phyloP scores from a whole-genome alignment of 2,329 filamentous ascomycete species.

The Xylariaceae sp. region DNA sequence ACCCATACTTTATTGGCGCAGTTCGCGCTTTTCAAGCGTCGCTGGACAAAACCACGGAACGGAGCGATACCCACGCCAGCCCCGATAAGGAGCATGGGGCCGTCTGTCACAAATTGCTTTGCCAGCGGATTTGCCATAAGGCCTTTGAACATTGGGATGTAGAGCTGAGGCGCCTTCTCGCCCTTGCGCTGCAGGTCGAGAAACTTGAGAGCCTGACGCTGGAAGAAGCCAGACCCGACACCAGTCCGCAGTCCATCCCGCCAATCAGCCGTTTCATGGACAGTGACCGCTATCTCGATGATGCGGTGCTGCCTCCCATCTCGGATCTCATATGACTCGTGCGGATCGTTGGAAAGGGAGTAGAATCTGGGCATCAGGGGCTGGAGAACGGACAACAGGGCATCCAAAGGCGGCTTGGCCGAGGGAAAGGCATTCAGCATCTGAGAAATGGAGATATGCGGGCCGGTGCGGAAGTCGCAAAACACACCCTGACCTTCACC shows the following conservation, averaged over 20 bases:
- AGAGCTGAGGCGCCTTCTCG: slow-evolving; percentile 54
- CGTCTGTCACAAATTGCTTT: slow-evolving; percentile 84
- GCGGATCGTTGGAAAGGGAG: slow-evolving; percentile 92
- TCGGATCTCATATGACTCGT: slow-evolving; percentile 63
- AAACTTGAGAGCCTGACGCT: slow-evolving; percentile 71
- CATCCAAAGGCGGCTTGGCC: slow-evolving; percentile 77
- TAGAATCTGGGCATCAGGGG: slow-evolving; percentile 98
- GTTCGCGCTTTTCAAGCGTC: slow-evolving; percentile 40
- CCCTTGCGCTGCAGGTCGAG: slow-evolving; percentile 62
- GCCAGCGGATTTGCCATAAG: slow-evolving; percentile 96
- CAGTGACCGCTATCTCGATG: slow-evolving; percentile 93
- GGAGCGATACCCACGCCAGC: slow-evolving; percentile 95
- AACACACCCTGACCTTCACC: slow-evolving; percentile 88
- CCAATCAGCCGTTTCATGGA: slow-evolving; percentile 85
- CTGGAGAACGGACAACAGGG: slow-evolving; percentile 72
- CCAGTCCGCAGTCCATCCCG: slow-evolving; percentile 67
- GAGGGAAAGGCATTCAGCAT: slow-evolving; percentile 89
- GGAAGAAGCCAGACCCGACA: slow-evolving; percentile 88
- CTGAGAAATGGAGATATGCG: slow-evolving; percentile 79
- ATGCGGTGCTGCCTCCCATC: slow-evolving; percentile 70
- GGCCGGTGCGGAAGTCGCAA: slow-evolving; percentile 88
- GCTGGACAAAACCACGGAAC: slow-evolving; percentile 95
- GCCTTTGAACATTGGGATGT: slow-evolving; percentile 95
- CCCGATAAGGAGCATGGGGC: slow-evolving; percentile 95
- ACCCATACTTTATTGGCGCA: slow-evolving; percentile 36